Base-by-base conservation (phyloP, 2,329 filamentous ascomycete genomes). In the Colletotrichum musicola region DNA sequence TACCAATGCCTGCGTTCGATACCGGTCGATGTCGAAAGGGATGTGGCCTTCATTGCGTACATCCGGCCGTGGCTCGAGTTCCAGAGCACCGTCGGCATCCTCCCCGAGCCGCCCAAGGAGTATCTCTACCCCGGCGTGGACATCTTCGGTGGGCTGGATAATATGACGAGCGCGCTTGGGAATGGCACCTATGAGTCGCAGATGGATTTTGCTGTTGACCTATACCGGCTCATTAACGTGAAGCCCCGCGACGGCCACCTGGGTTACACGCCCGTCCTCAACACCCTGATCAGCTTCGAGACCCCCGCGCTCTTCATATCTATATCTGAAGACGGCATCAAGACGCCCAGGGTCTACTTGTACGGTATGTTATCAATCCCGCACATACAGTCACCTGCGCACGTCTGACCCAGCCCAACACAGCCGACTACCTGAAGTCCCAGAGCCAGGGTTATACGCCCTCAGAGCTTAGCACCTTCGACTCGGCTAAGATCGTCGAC, bases 71-170 rank as follows among this genome's bases (percentile, higher is more conserved):
- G 62, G 35, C 22, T 73, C 5, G 62, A 71, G 51, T 73, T 60
- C n/a, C 73, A 74, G 47, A 71, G 70, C 56, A 74, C 73, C 2
- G 14, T 74, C 27, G 62, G 67, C 9, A 67, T 73, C 18, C 69
- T 74, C 6, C 58, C 61, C 18, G 55, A 59, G 4, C 72, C 73
- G 1, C 72, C 73, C 3, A 58, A 63, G 4, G 71, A 64, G 27
- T 74, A 74, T 51, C 61, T 74, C n/a, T 69, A 70, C 18, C 69
- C 71, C 0, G 72, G 70, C 4, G 71, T 74, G 25, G 71, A 74
- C 25, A 63, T 74, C 13, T 62, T 73, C 13, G 71, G 58, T 6
- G 73, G 73, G 5, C 30, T 74, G 12, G 22, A 68, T 7, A 69
- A 72, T 13, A 74, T 74, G 54, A 62, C 65, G 12, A 6, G 22